Percentiles rank a stretch among this genome's conserved stretches.
Conservation (phyloP, 1,284 basidiomycete species). For the Apiotrichum montevideense region DNA sequence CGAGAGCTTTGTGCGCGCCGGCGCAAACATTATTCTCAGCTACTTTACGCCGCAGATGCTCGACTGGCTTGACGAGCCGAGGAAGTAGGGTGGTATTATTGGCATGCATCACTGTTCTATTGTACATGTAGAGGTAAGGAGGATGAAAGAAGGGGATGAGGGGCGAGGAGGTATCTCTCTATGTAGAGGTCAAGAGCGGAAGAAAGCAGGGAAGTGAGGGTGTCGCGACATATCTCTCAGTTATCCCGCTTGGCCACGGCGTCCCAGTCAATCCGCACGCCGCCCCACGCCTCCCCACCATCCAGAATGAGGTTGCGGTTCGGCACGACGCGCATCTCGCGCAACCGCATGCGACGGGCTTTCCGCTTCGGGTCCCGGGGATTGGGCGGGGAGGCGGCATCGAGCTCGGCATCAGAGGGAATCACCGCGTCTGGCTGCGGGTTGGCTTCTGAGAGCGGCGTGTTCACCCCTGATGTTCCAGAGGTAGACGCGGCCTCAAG, state of each 20-base stretch:
- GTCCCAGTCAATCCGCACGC: slow-evolving; percentile 31
- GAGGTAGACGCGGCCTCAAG: slow-evolving; percentile 11
- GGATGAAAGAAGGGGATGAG: background rate
- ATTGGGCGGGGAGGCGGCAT: slow-evolving; percentile 44
- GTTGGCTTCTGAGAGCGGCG: slow-evolving; percentile 14
- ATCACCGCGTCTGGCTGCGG: slow-evolving; percentile 21
- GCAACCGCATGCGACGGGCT: slow-evolving; percentile 64
- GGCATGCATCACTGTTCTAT: slow-evolving; percentile 3
- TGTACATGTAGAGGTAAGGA: background rate
- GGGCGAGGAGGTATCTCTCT: background rate
- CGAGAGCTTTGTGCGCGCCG: slow-evolving; percentile 85
- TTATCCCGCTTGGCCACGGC: background rate
- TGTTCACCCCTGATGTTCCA: slow-evolving; percentile 23
- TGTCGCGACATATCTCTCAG: no score
- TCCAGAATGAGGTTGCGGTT: slow-evolving; percentile 51
- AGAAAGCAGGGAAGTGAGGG: no score
- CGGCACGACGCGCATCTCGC: slow-evolving; percentile 75
- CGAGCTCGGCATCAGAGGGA: slow-evolving; percentile 64
- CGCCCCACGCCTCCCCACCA: slow-evolving; percentile 35
- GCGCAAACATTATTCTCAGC: slow-evolving; percentile 79
- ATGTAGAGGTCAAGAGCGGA: no score
- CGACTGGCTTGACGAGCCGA: slow-evolving; percentile 66
- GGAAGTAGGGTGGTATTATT: background rate
- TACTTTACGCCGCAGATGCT: slow-evolving; percentile 97
- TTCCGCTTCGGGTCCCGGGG: slow-evolving; percentile 58